Evolutionary conservation across 2,329 filamentous ascomycete species (phyloP).

Genomic region (Neonectria sp.): DNA sequence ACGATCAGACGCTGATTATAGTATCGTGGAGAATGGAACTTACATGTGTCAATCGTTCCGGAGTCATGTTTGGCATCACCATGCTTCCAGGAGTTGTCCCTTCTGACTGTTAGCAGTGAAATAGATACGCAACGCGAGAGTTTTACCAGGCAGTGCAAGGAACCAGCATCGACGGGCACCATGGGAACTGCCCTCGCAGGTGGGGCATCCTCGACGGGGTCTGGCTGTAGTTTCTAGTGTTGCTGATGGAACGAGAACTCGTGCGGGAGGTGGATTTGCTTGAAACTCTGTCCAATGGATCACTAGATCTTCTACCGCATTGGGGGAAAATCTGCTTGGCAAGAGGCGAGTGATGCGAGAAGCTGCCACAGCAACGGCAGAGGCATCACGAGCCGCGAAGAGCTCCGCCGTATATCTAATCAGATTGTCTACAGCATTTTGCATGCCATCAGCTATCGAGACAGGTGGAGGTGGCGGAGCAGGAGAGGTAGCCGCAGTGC

Average conservation of each 20-base stretch:
- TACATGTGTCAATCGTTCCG: not conserved
- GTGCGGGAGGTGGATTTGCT: not conserved
- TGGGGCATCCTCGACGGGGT: not conserved
- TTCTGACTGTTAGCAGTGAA: not conserved
- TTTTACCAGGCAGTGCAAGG: not conserved
- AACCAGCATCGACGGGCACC: not conserved
- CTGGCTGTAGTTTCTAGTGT: not conserved
- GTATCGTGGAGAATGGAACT: not conserved
- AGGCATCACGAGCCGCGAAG: not conserved
- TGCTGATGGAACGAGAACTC: not conserved
- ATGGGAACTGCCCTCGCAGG: not conserved
- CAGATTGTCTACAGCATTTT: not conserved
- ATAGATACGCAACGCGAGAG: not conserved
- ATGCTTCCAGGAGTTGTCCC: not conserved
- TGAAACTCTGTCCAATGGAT: not conserved
- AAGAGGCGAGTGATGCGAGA: not conserved
- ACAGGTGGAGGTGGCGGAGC: no score
- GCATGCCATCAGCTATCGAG: no score
- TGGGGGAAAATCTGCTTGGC: not conserved
- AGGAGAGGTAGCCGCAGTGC: not conserved
- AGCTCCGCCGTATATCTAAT: not conserved
- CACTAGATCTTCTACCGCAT: not conserved
- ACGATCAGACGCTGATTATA: not conserved
- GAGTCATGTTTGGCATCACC: not conserved
- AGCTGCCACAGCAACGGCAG: no score